These are phyloP conservation scores for Hyaloscypha bicolor DNA, from an alignment of 495 filamentous ascomycete species.

Conservation along the genomic window DNA sequence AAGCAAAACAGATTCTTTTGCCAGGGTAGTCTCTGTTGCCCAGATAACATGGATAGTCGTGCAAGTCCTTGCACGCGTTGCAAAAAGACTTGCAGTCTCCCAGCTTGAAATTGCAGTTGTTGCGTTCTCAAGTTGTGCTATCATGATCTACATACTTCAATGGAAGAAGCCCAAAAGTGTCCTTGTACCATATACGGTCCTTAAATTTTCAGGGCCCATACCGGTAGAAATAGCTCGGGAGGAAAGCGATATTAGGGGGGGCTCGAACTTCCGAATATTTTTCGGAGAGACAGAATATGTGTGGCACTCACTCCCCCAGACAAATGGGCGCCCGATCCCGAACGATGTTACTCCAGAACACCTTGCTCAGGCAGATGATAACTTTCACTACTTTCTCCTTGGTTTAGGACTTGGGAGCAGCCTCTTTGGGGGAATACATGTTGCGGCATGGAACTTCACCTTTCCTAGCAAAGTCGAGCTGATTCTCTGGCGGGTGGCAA, in stretches of 20 bases:
- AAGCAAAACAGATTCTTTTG: constrained; percentile 41
- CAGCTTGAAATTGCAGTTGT: constrained; percentile 38
- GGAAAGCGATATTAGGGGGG: too few relatives aligned
- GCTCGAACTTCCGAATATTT: too few relatives aligned
- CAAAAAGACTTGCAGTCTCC: constrained; percentile 33
- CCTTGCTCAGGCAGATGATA: too few relatives aligned
- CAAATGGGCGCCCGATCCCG: too few relatives aligned
- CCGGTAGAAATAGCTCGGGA: not conserved
- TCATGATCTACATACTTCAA: constrained; percentile 31
- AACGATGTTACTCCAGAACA: too few relatives aligned
- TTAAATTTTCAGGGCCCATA: not conserved
- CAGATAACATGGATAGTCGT: constrained; percentile 38
- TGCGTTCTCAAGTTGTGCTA: constrained; percentile 34
- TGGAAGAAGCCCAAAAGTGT: constrained; percentile 36
- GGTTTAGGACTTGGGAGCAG: not conserved
- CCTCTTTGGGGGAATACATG: constrained; percentile 40
- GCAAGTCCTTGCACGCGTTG: constrained; percentile 32
- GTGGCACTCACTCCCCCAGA: too few relatives aligned
- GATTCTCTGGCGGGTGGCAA: constrained; percentile 38
- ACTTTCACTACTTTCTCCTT: too few relatives aligned
- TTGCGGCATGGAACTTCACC: constrained; percentile 43
- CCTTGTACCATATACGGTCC: not conserved
- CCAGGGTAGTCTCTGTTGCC: constrained; percentile 30
- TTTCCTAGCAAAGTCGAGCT: constrained; percentile 41
- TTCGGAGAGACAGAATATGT: too few relatives aligned